Evolutionary conservation across 2,329 filamentous ascomycete species (phyloP).

Genomic region (Arthroderma uncinatum): DNA sequence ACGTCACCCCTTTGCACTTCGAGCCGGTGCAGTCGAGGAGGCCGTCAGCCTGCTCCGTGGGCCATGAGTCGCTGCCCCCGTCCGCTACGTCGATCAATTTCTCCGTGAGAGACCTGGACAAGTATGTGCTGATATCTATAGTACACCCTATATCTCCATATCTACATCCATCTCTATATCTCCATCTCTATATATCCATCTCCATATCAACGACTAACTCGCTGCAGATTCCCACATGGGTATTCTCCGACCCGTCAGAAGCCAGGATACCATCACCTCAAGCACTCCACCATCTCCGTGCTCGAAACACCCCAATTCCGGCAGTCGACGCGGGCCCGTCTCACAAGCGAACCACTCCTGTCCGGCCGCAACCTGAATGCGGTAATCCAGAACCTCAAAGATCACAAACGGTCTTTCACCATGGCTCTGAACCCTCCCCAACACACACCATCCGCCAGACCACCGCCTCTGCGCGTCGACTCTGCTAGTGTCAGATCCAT

Average conservation of each 20-base stretch:
- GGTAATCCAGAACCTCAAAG: conserved; percentile 7
- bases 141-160: conserved; percentile 1
- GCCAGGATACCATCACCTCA: background rate
- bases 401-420: conserved; percentile 28
- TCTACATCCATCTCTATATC: too few species aligned
- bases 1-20: conserved; percentile 37
- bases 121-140: conserved; percentile 32
- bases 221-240: background rate
- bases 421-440: conserved; percentile 37
- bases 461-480: conserved; percentile 37
- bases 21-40: conserved; percentile 7
- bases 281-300: background rate
- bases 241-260: background rate
- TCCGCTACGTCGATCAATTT: conserved; percentile 22
- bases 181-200: too few species aligned
- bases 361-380: conserved; percentile 3
- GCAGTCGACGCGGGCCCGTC: background rate
- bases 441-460: conserved; percentile 19
- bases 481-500: conserved; percentile 24
- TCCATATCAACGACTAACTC: too few species aligned
- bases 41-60: background rate
- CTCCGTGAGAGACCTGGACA: conserved; percentile 30
- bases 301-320: background rate
- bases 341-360: background rate
- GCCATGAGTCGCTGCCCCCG: conserved; percentile 8